Conservation (phyloP, 2,329 filamentous ascomycete species). For the Sporothrix sp. region DNA sequence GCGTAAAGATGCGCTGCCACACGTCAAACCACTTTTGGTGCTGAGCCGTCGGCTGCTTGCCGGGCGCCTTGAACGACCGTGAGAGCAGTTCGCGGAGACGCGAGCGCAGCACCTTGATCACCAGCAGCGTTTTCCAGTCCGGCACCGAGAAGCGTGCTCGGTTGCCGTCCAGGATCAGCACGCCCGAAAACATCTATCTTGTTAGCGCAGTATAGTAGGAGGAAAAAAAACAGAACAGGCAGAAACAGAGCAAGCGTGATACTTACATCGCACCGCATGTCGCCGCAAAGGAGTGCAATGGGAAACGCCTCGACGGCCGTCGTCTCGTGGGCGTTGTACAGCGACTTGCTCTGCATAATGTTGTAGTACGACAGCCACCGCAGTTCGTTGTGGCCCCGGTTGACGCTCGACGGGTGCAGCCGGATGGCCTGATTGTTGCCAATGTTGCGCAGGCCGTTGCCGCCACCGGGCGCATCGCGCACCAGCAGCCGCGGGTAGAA, state of each 20-base stretch:
- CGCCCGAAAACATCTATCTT: constrained; percentile 73
- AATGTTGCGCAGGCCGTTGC: constrained; percentile 80
- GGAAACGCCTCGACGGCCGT: constrained; percentile 72
- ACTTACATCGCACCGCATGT: constrained; percentile 72
- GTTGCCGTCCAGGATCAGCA: constrained; percentile 80
- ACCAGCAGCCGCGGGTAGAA: constrained; percentile 92
- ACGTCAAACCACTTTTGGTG: constrained; percentile 66
- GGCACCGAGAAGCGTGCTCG: constrained; percentile 71
- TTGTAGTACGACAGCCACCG: constrained; percentile 92
- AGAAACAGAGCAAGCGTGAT: too few species aligned
- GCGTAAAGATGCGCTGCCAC: constrained; percentile 60
- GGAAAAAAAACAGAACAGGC: neutral
- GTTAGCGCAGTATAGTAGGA: constrained; percentile 25
- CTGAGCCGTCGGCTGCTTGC: constrained; percentile 51
- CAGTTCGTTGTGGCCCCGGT: constrained; percentile 58
- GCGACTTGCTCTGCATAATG: constrained; percentile 88
- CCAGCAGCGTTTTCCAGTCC: constrained; percentile 85
- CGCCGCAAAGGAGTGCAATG: constrained; percentile 75
- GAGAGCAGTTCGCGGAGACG: constrained; percentile 68
- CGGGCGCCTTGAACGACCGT: constrained; percentile 58
- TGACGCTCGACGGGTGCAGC: constrained; percentile 80
- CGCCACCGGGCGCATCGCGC: constrained; percentile 52
- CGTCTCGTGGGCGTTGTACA: constrained; percentile 86
- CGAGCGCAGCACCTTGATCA: constrained; percentile 69
- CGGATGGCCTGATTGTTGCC: constrained; percentile 87